Evolutionary conservation across 163 green algal species (phyloP), one percentile per base, ranked within the genome.

Genomic region (Scenedesmus sp.): DNA sequence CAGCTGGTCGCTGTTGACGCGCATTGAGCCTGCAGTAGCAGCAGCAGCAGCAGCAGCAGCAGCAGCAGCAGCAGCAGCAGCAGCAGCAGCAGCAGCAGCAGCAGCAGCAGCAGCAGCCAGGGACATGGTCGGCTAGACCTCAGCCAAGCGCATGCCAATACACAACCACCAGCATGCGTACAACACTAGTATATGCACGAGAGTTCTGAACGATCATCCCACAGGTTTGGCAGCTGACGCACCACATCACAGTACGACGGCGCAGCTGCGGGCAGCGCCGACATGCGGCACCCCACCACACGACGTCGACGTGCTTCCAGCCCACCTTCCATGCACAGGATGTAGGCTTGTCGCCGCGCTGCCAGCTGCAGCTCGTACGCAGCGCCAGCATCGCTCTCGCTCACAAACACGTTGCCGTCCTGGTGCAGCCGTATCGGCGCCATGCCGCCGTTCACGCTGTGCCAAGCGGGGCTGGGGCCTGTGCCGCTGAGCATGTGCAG

Each of bases 261-360:
- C n/a, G n/a, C n/a, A n/a, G n/a, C n/a, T n/a, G n/a, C n/a, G n/a
- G n/a, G n/a, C n/a, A n/a, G n/a, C n/a, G n/a, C n/a, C n/a, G n/a
- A n/a, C n/a, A n/a, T n/a, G n/a, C n/a, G n/a, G n/a, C n/a, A n/a
- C n/a, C n/a, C n/a, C n/a, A n/a, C n/a, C n/a, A n/a, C n/a, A n/a
- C n/a, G n/a, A n/a, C n/a, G n/a, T n/a, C n/a, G n/a, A n/a, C n/a
- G n/a, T n/a, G n/a, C n/a, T n/a, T n/a, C n/a, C n/a, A n/a, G n/a
- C n/a, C n/a, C n/a, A n/a, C 94, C 96, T 88, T 98, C 96, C 35
- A 97, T 96, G 88, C 94, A 97, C n/a, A 97, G 79, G 40, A 98
- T 78, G 87, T 98, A 98, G 0, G 95, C 95, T 79, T 97, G 95
- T 20, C 96, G 90, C 13, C 43, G 84, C 0, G 93, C 35, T 3